phyloP scores from a whole-genome alignment of 441 rosid species.

The Geranium incanum region DNA sequence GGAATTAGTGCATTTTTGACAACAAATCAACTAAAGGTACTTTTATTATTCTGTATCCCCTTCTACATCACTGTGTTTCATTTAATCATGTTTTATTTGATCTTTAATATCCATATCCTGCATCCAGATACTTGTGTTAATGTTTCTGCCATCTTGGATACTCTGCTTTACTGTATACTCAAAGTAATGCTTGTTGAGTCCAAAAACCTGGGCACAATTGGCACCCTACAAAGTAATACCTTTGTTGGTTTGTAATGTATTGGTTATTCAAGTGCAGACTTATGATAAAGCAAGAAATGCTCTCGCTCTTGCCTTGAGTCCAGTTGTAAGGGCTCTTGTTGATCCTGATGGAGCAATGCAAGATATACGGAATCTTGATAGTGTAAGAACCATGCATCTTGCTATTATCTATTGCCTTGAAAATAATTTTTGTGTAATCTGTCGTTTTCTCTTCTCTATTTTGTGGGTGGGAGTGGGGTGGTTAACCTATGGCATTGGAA shows the following conservation, averaged over 20 bases:
- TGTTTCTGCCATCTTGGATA: background rate
- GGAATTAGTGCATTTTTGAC: slow-evolving; percentile 80
- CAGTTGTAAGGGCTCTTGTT: slow-evolving; percentile 82
- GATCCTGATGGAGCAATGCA: slow-evolving; percentile 86
- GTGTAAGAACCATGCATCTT: slow-evolving; percentile 38
- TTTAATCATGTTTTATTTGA: background rate
- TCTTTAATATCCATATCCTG: background rate
- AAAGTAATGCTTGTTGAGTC: background rate
- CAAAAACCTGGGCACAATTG: background rate
- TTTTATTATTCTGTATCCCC: background rate
- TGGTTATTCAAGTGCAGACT: slow-evolving; percentile 37
- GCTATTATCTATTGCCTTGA: background rate
- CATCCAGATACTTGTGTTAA: background rate
- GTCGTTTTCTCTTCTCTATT: slow-evolving; percentile 2
- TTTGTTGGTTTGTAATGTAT: background rate
- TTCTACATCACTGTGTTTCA: background rate
- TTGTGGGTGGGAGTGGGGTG: background rate
- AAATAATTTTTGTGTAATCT: background rate
- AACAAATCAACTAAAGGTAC: slow-evolving; percentile 85
- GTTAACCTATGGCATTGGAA: slow-evolving; percentile 2
- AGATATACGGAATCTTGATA: slow-evolving; percentile 79
- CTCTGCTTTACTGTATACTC: background rate
- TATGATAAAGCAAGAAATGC: slow-evolving; percentile 95
- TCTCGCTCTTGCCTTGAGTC: slow-evolving; percentile 88
- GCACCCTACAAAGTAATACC: background rate